phyloP scores from a whole-genome alignment of 495 filamentous ascomycete genomes.

The Penicillium goetzii region DNA sequence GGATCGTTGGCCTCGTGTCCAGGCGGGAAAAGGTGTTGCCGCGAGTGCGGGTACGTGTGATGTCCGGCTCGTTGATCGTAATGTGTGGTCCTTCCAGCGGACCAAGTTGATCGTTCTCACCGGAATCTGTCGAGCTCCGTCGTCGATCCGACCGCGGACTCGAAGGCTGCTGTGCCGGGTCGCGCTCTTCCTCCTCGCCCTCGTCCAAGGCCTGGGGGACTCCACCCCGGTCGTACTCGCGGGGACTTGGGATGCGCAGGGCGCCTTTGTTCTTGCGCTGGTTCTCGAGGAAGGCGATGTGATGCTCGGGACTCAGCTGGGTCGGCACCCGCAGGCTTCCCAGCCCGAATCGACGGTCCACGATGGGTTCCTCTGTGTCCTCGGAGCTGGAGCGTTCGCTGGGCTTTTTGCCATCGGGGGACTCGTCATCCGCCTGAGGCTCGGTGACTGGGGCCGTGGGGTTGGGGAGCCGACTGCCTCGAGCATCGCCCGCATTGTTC shows the following conservation, averaged over 20 bases:
- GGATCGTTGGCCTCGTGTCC: constrained; percentile 44
- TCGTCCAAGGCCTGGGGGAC: constrained; percentile 65
- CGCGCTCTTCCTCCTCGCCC: constrained; percentile 42
- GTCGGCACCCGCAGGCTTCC: constrained; percentile 51
- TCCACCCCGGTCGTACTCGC: constrained; percentile 81
- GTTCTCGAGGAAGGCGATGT: constrained; percentile 84
- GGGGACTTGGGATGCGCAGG: constrained; percentile 82
- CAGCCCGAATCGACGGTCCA: constrained; percentile 30
- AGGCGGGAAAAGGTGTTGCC: constrained; percentile 46
- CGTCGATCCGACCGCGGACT: constrained; percentile 17
- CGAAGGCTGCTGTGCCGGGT: constrained; percentile 21
- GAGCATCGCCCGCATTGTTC: constrained; percentile 41
- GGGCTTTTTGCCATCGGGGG: constrained; percentile 25
- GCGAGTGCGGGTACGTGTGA: constrained; percentile 36
- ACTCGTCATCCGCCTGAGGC: constrained; percentile 28
- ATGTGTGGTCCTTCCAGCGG: constrained; percentile 56
- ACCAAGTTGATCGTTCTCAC: constrained; percentile 31
- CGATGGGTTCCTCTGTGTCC: constrained; percentile 18
- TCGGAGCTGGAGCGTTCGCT: constrained; percentile 27
- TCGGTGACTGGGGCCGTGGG: constrained; percentile 25
- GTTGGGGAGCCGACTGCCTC: constrained; percentile 30
- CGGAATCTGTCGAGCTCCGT: constrained; percentile 28
- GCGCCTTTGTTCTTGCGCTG: constrained; percentile 77
- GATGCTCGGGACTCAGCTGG: constrained; percentile 66
- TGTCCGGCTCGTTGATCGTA: constrained; percentile 65